Evolutionary conservation across 176 grass and related monocot genomes (phyloP).

Genomic region (Tuctoria greenei): DNA sequence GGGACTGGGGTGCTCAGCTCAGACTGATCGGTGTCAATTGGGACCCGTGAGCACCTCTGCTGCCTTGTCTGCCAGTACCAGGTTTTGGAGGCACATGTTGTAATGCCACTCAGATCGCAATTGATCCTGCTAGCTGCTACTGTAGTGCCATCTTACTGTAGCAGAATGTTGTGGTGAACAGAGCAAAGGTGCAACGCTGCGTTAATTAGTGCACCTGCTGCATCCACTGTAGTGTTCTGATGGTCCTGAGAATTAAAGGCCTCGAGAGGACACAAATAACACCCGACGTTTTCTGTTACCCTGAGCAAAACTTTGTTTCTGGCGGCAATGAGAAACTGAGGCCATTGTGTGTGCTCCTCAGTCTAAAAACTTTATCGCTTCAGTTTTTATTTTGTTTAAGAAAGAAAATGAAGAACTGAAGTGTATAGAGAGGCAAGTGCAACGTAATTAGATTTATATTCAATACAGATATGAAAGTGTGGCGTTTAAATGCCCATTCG

Average conservation of each 20-base stretch:
- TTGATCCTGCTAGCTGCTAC: conserved; percentile 5
- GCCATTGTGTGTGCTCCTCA: neutral
- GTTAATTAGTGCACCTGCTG: conserved; percentile 24
- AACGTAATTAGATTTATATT: too few relatives aligned
- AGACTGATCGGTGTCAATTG: conserved; percentile 40
- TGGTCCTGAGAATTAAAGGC: conserved; percentile 34
- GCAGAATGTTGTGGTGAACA: conserved; percentile 47
- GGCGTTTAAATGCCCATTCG: conserved; percentile 38
- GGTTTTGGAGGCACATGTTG: conserved; percentile 50
- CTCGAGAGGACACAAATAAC: conserved; percentile 27
- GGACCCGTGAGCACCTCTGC: conserved; percentile 49
- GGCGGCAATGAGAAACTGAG: neutral
- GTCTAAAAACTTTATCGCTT: too few relatives aligned
- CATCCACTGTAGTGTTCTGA: conserved; percentile 28
- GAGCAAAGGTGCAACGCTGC: conserved; percentile 27
- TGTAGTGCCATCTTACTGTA: conserved; percentile 25
- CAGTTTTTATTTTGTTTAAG: too few relatives aligned
- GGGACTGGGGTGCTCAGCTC: conserved; percentile 25
- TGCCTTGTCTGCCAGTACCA: conserved; percentile 42
- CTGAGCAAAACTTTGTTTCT: neutral
- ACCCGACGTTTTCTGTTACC: conserved; percentile 17
- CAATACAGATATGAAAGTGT: conserved; percentile 15
- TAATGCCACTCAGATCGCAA: conserved; percentile 38
- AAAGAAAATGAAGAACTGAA: neutral
- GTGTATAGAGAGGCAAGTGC: neutral